Percentiles rank a stretch among this genome's conserved stretches.
These are phyloP conservation scores for Saccharata proteae DNA, from an alignment of 2,329 filamentous ascomycete species.

Conservation along the genomic window DNA sequence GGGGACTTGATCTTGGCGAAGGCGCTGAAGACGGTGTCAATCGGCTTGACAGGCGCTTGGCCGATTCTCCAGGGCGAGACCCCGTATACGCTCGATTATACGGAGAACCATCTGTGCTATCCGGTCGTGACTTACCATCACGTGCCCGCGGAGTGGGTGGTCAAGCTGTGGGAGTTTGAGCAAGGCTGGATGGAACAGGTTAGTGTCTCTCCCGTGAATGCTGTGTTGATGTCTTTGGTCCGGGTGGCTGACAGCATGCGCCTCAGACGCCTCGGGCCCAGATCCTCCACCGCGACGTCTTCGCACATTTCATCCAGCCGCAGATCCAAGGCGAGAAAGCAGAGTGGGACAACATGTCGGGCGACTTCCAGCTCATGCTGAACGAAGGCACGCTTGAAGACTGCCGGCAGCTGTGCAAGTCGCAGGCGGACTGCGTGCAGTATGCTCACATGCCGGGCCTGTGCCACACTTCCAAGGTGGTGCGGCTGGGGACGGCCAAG, in stretches of 20 bases:
- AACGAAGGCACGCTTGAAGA: slow-evolving; percentile 22
- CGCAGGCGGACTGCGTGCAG: slow-evolving; percentile 20
- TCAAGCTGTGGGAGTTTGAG: slow-evolving; percentile 27
- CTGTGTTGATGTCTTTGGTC: not conserved
- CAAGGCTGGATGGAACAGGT: slow-evolving; percentile 23
- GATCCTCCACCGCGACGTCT: slow-evolving; percentile 27
- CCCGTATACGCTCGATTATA: slow-evolving; percentile 28
- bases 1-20: slow-evolving; percentile 28
- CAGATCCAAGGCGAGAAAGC: slow-evolving; percentile 15
- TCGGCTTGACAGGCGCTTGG: slow-evolving; percentile 26
- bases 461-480: slow-evolving; percentile 19
- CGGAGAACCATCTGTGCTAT: slow-evolving; percentile 27
- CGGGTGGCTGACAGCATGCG: not conserved
- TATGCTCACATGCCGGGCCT: slow-evolving; percentile 23
- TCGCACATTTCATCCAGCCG: slow-evolving; percentile 20
- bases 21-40: slow-evolving; percentile 23
- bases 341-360: slow-evolving; percentile 25
- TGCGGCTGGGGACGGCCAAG: slow-evolving; percentile 20
- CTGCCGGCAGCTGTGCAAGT: slow-evolving; percentile 22
- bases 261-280: too few relatives aligned
- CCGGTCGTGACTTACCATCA: slow-evolving; percentile 31
- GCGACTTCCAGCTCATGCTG: slow-evolving; percentile 12
- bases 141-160: slow-evolving; percentile 23
- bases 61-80: slow-evolving; percentile 36
- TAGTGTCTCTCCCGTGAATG: slow-evolving; percentile 5